phyloP scores from a whole-genome alignment of 768 basidiomycete genomes.

The Tulasnella sp. region DNA sequence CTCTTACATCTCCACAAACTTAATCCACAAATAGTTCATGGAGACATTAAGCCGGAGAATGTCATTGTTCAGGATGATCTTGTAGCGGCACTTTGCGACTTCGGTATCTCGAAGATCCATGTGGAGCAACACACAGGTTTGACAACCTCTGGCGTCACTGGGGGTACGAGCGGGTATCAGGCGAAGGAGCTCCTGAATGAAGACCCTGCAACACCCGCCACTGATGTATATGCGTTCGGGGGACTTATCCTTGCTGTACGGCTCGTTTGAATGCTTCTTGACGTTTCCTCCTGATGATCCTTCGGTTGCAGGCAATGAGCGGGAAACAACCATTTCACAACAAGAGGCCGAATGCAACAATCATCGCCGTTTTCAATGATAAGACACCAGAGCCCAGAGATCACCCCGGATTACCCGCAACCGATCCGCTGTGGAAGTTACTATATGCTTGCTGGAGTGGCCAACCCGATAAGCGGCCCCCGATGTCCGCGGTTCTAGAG shows the following conservation, averaged over 20 bases:
- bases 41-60: constrained; percentile 13
- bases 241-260: not conserved
- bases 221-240: constrained; percentile 5
- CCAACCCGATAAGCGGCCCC: not conserved
- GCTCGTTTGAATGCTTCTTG: not conserved
- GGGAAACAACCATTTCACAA: too few species aligned
- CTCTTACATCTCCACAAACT: not conserved
- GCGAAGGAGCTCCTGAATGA: not conserved
- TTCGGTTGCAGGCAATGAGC: not conserved
- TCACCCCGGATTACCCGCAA: not conserved
- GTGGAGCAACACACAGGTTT: not conserved
- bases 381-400: not conserved
- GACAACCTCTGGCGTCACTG: not conserved
- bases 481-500: not conserved
- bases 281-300: not conserved
- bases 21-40: not conserved
- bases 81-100: not conserved
- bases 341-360: not conserved
- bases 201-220: not conserved
- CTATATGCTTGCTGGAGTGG: not conserved
- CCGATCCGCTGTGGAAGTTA: not conserved
- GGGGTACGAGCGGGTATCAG: not conserved
- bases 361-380: not conserved
- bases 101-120: not conserved
- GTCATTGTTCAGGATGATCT: not conserved